Conservation (phyloP, 345 rosid genomes). For the Excoecaria agallocha region DNA sequence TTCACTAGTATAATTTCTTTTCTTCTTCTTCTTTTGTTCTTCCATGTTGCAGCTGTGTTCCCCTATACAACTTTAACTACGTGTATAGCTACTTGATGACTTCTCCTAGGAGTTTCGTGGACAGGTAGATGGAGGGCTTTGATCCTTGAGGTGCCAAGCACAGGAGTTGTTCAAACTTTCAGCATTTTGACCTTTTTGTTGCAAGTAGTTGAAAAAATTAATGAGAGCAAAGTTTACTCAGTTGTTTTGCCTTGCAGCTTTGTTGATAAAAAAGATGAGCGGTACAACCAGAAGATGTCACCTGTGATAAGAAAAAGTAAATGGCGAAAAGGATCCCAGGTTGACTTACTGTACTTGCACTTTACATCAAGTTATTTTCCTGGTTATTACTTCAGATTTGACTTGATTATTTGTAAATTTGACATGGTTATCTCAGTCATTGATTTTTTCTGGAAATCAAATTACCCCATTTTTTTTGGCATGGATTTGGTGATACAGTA, state of each 20-base stretch:
- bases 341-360: constrained; percentile 24
- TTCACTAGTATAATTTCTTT: background rate
- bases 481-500: background rate
- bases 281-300: constrained; percentile 72
- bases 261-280: constrained; percentile 62
- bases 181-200: constrained; percentile 17
- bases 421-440: background rate
- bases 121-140: constrained; percentile 66
- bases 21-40: constrained; percentile 10
- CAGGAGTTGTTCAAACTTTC: constrained; percentile 4
- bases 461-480: background rate
- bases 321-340: constrained; percentile 98
- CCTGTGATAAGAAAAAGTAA: constrained; percentile 53
- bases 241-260: constrained; percentile 46
- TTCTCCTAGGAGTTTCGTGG: constrained; percentile 81
- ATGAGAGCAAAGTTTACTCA: background rate
- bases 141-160: constrained; percentile 39
- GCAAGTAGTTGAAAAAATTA: constrained; percentile 1
- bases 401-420: background rate
- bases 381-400: background rate
- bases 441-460: background rate
- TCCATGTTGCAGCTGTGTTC: constrained; percentile 74
- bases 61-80: constrained; percentile 80
- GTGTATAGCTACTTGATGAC: constrained; percentile 72
- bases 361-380: background rate